phyloP scores from a whole-genome alignment of 371 early-diverging fungal genomes.

The Nematocida ausubeli region DNA sequence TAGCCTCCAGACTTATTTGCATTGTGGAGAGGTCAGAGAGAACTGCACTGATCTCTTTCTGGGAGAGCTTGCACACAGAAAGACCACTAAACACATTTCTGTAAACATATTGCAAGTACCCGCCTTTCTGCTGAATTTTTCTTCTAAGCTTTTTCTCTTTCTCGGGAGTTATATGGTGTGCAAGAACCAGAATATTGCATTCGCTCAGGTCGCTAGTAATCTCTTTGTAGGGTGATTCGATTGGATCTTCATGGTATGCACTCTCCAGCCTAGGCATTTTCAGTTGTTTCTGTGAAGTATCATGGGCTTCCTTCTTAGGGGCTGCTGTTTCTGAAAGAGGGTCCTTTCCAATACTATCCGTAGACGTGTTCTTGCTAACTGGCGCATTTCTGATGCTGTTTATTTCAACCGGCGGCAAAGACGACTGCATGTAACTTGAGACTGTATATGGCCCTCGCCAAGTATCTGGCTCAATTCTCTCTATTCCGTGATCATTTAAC shows the following conservation, averaged over 20 bases:
- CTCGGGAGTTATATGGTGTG: neutral
- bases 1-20: neutral
- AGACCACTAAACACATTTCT: neutral
- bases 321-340: neutral
- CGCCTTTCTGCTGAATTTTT: neutral
- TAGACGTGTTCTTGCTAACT: neutral
- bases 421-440: neutral
- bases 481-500: neutral
- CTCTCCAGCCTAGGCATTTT: neutral
- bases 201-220: neutral
- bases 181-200: neutral
- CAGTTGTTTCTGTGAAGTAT: neutral
- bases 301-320: neutral
- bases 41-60: neutral
- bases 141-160: neutral
- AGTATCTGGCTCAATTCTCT: neutral
- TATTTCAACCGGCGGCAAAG: neutral
- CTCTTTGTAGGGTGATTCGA: neutral
- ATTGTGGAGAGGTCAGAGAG: neutral
- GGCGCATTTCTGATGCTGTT: neutral
- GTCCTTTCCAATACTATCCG: neutral
- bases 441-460: neutral
- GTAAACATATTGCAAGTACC: constrained; percentile 7
- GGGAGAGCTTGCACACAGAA: neutral
- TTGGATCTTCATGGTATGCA: neutral